A percentile compares a stretch with the other conserved stretches of the same genome.
These are phyloP conservation scores for Fomitopsis palustris DNA, from an alignment of 1,284 basidiomycete genomes.

Conservation along the genomic window DNA sequence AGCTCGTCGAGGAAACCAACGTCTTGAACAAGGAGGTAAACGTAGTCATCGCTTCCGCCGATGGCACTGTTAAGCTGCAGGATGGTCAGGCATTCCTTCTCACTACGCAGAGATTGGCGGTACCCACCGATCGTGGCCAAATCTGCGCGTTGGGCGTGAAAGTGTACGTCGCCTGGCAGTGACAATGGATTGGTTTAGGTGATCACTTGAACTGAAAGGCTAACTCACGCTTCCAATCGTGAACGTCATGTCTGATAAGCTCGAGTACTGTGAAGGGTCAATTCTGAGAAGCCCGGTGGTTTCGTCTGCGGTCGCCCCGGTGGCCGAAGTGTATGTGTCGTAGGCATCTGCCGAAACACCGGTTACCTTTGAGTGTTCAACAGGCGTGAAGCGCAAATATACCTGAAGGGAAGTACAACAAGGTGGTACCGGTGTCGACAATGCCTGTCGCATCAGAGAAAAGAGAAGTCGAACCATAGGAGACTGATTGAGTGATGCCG, in stretches of 20 bases:
- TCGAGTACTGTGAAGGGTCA: conserved; percentile 34
- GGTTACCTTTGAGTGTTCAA: neutral
- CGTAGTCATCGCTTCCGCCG: conserved; percentile 20
- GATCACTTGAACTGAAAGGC: neutral
- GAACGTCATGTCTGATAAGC: conserved; percentile 53
- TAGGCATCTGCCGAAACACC: neutral
- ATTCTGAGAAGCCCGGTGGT: conserved; percentile 52
- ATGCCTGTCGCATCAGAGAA: conserved; percentile 23
- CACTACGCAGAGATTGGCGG: too few relatives aligned
- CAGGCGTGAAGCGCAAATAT: neutral
- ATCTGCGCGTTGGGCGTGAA: conserved; percentile 19
- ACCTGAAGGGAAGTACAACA: neutral
- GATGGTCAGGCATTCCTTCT: too few relatives aligned
- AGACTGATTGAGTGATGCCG: conserved; percentile 42
- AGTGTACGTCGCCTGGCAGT: conserved; percentile 11
- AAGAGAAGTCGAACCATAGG: conserved; percentile 32
- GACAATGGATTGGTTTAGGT: neutral
- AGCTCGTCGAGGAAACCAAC: conserved; percentile 14
- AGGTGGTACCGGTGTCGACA: conserved; percentile 24
- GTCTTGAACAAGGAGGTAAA: conserved; percentile 28
- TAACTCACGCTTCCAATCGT: conserved; percentile 38
- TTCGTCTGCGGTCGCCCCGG: conserved; percentile 26
- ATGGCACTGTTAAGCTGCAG: conserved; percentile 19
- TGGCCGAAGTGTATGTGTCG: neutral
- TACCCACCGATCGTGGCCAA: conserved; percentile 17